Base-by-base conservation (phyloP, 495 filamentous ascomycete genomes). In the Cudoniella acicularis region DNA sequence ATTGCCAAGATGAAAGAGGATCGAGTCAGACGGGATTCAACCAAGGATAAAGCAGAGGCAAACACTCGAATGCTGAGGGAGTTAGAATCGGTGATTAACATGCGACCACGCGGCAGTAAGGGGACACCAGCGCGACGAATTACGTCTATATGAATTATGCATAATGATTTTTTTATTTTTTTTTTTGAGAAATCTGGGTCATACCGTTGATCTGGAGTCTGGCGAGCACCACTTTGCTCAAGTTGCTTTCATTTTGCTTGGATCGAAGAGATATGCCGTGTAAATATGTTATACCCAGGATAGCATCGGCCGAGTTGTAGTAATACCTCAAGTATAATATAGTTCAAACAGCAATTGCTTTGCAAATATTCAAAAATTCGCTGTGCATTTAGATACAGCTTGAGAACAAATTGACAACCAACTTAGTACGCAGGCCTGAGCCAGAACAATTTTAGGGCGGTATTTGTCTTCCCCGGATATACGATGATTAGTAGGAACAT, bases 1-100 rank as follows among this genome's bases (percentile, higher is more conserved):
- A 84, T 98, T 56, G 78, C 81, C 16, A 93, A 89, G 64, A 93
- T 96, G 73, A 90, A 88, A 61, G 92, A 96, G 70, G 93, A 97
- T 27, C 81, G 92, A 50, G 84, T 82, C 40, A 79, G 77, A 57
- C 84, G 86, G 69, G 88, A 87, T 4, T 75, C 81, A 45, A 74
- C 81, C 16, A 79, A 84, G 50, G 90, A 92, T 58, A 88, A 86
- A 63, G 69, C 77, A 16, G 90, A 96, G 53, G 88, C 91, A 1
- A 91, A 84, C 57, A 88, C 87, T 22, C 86, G 87, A 60, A 93
- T 98, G 90, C 78, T 98, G 63, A 87, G 86, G 66, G 94, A 98
- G 69, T 76, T 98, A 61, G 88, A 96, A 71, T 88, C 87, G 71
- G 92, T 83, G 49, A 92, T 96, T 60, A 90, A 91, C 70, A 76